Evolutionary conservation across 2,329 filamentous ascomycete species (phyloP), one percentile per base, ranked within the genome.

Genomic region (Colletotrichum gloeosporioides): DNA sequence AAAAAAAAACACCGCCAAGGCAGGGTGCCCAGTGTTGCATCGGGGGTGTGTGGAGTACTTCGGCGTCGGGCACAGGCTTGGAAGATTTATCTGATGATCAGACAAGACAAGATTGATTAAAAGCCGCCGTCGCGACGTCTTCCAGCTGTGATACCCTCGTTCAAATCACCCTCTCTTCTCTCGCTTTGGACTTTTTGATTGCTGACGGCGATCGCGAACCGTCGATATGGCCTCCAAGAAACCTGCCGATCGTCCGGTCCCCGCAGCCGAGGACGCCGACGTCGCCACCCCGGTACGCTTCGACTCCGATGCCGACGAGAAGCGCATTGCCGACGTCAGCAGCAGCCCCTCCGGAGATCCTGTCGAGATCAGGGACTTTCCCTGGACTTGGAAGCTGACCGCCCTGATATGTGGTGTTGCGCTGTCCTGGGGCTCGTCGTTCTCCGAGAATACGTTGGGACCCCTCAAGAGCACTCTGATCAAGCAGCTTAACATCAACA

Each of bases 391-490:
- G 79, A 81, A 80, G 49, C 39, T 79, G 8, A 78, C 68, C 2
- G 80, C 79, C 15, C 78, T 81, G 15, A 31, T 66, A 25, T 79
- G 79, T 39, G 79, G 79, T 53, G 61, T 81, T 18, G 71, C 71
- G 12, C 77, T 81, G 25, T 81, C 80, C 18, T 80, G 78, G 77
- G 80, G 79, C 29, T 81, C 80, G 9, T 81, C 79, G 1, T 80
- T 81, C 39, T 80, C 79, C 0, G 80, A 80, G 62, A 81, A 79
- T 16, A 80, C 79, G 1, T 76, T 81, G 0, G 80, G 80, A 0
- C 80, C 80, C 2, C 76, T 81, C 13, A 80, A 81, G 75, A 73
- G 57, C 22, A 80, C 80, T n/a, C 8, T 65, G 25, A 65, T 65
- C n/a, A 65, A 65, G 15, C 68, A 81, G 64, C 74, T 81, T 1